Percentiles rank a stretch among this genome's conserved stretches.
Evolutionary conservation across 2,329 filamentous ascomycete species (phyloP).

Genomic region (Colletotrichum chrysophilum): DNA sequence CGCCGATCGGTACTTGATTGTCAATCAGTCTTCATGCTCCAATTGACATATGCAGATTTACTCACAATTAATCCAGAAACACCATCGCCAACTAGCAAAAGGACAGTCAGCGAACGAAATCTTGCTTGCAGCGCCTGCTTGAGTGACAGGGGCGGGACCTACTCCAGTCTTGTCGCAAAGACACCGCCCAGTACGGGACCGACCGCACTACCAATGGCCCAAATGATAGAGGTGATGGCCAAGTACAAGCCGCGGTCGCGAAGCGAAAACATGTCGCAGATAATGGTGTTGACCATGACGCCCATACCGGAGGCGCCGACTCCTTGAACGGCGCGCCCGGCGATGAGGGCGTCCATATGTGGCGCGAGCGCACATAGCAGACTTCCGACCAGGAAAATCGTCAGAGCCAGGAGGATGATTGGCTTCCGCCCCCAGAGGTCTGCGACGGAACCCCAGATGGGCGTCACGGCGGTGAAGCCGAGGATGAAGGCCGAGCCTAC

Average conservation of each 20-base stretch:
- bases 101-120: constrained; percentile 41
- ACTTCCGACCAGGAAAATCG: constrained; percentile 54
- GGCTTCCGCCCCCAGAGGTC: constrained; percentile 49
- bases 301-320: constrained; percentile 53
- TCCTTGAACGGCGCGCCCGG: constrained; percentile 45
- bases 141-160: neutral
- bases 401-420: constrained; percentile 38
- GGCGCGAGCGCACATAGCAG: constrained; percentile 56
- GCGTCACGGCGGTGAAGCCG: constrained; percentile 42
- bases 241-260: constrained; percentile 36
- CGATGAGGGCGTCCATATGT: constrained; percentile 44
- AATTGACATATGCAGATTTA: neutral
- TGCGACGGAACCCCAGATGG: constrained; percentile 43
- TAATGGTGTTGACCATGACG: constrained; percentile 42
- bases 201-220: constrained; percentile 43
- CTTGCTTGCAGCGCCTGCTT: constrained; percentile 23
- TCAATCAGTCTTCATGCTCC: neutral
- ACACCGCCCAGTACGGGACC: constrained; percentile 50
- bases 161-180: constrained; percentile 49
- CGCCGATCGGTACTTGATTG: constrained; percentile 31
- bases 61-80: constrained; percentile 45
- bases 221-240: constrained; percentile 40
- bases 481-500: constrained; percentile 54
- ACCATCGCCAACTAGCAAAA: constrained; percentile 43
- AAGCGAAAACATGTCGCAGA: constrained; percentile 38